Conservation (phyloP, 441 rosid genomes). For the Populus hybrid region DNA sequence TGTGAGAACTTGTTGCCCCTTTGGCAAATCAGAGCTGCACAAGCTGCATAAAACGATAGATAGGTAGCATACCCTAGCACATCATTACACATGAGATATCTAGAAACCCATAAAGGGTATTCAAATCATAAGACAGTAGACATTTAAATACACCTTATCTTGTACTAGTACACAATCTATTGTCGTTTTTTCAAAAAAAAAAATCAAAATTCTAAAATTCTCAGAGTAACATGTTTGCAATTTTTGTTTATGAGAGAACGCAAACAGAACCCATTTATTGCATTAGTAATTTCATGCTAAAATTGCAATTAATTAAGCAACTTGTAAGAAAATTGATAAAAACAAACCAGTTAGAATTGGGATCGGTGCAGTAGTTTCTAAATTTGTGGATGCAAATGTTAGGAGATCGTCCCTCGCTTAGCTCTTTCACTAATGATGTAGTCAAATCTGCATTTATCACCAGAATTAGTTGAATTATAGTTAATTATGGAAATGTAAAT, state of each 20-base stretch:
- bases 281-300: no score
- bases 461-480: not conserved
- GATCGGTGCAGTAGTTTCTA: conserved; percentile 60
- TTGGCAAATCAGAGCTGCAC: conserved; percentile 59
- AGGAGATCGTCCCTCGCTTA: conserved; percentile 51
- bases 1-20: conserved; percentile 59
- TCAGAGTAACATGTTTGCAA: not conserved
- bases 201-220: not conserved
- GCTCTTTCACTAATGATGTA: conserved; percentile 45
- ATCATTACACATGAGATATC: not conserved
- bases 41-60: conserved; percentile 32
- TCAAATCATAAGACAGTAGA: not conserved
- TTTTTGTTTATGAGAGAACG: not conserved
- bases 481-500: not conserved
- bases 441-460: conserved; percentile 43
- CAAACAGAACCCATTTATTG: not conserved
- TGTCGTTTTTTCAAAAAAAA: not conserved
- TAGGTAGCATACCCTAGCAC: not conserved
- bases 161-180: not conserved
- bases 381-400: conserved; percentile 47
- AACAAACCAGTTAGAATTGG: conserved; percentile 47
- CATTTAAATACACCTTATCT: not conserved
- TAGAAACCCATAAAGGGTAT: not conserved
- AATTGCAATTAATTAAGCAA: not conserved
- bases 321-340: not conserved